Evolutionary conservation across 495 filamentous ascomycete species (phyloP).

Genomic region (Tuber umbilicatum): DNA sequence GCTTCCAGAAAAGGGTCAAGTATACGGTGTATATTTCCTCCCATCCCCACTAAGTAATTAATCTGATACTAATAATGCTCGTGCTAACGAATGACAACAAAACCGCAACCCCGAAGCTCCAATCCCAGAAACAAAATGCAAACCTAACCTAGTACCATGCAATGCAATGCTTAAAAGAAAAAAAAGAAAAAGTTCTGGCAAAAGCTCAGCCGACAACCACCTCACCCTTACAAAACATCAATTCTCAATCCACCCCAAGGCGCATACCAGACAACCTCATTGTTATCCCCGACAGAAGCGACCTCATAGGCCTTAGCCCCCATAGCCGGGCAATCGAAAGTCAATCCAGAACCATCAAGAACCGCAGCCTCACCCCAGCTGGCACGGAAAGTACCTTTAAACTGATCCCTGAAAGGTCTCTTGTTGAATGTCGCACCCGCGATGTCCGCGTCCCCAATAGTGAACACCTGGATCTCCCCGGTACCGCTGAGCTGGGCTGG

Average conservation of each 20-base stretch:
- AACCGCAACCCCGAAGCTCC: neutral
- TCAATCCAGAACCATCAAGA: neutral
- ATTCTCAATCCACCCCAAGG: neutral
- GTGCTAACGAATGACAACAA: neutral
- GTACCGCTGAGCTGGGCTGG: too few relatives aligned
- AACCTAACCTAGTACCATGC: neutral
- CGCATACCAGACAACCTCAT: neutral
- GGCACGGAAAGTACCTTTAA: neutral
- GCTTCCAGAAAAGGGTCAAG: neutral
- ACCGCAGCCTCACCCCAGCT: neutral
- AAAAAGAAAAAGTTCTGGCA: too few relatives aligned
- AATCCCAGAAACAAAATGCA: neutral
- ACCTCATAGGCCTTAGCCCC: neutral
- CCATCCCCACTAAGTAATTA: neutral
- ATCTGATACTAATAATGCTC: neutral
- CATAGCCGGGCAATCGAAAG: too few relatives aligned
- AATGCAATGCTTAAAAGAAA: neutral
- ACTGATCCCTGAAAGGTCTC: neutral
- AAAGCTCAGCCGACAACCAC: too few relatives aligned
- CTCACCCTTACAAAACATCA: neutral
- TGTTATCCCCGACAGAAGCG: neutral
- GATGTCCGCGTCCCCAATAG: too few relatives aligned
- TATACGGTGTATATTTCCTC: neutral
- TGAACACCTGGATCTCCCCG: too few relatives aligned
- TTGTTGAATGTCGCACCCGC: neutral